Conservation (phyloP, 2,329 filamentous ascomycete species). For the Colletotrichum viniferum region DNA sequence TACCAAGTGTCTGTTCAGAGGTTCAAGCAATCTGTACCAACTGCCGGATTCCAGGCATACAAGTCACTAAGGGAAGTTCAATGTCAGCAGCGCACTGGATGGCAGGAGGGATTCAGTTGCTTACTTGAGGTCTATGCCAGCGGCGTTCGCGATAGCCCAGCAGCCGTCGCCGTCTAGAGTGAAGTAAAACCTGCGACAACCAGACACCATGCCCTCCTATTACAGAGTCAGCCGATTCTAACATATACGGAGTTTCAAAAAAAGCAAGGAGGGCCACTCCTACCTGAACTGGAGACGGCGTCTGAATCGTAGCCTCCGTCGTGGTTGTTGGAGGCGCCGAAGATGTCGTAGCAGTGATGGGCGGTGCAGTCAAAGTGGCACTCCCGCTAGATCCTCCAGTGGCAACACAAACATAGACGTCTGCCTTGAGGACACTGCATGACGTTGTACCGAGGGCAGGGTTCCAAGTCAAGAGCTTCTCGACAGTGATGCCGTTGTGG, state of each 20-base stretch:
- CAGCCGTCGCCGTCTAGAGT: slow-evolving; percentile 1
- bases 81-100: neutral
- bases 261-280: neutral
- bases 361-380: neutral
- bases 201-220: neutral
- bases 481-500: neutral
- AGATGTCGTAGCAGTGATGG: neutral
- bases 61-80: neutral
- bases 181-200: neutral
- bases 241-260: accelerated
- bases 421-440: neutral
- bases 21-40: neutral
- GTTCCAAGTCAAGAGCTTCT: neutral
- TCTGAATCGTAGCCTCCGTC: neutral
- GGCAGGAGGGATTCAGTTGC: neutral
- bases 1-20: neutral
- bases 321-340: neutral
- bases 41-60: neutral
- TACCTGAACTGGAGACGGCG: neutral
- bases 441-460: neutral
- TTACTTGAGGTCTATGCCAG: neutral
- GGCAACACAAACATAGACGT: neutral
- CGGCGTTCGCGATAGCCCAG: neutral
- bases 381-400: neutral
- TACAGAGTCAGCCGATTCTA: neutral